Evolutionary conservation across 2,329 filamentous ascomycete genomes (phyloP).

Genomic region (Alternaria infectoria): DNA sequence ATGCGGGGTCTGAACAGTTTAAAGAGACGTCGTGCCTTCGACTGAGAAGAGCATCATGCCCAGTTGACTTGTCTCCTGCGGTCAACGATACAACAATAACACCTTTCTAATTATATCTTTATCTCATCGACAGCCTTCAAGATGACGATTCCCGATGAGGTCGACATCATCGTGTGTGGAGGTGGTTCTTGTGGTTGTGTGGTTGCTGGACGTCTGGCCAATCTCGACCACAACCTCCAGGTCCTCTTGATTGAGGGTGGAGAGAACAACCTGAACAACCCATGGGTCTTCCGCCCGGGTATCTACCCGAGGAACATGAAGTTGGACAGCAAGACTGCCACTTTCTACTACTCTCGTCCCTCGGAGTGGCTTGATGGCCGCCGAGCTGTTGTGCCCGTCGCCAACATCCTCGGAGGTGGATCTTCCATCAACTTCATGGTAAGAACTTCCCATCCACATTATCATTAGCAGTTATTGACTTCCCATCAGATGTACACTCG

Average conservation of each 20-base stretch:
- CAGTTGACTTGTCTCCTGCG: slow-evolving; percentile 43
- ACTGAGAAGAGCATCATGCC: slow-evolving; percentile 18
- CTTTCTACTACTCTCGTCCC: slow-evolving; percentile 79
- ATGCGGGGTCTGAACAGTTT: slow-evolving; percentile 43
- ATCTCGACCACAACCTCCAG: slow-evolving; percentile 75
- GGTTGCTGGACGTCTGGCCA: slow-evolving; percentile 67
- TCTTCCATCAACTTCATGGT: slow-evolving; percentile 82
- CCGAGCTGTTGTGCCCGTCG: slow-evolving; percentile 75
- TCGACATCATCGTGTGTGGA: slow-evolving; percentile 80
- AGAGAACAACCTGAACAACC: slow-evolving; percentile 78
- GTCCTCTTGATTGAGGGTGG: slow-evolving; percentile 75
- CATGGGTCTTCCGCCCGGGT: slow-evolving; percentile 75
- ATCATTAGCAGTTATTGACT: neutral
- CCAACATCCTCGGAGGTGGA: slow-evolving; percentile 73
- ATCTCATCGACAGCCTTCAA: slow-evolving; percentile 15
- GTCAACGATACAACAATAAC: slow-evolving; percentile 15
- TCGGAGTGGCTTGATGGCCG: slow-evolving; percentile 75
- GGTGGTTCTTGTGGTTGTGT: slow-evolving; percentile 70
- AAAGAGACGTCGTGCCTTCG: slow-evolving; percentile 29
- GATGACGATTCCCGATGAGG: slow-evolving; percentile 75
- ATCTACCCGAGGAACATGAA: slow-evolving; percentile 83
- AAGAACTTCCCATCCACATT: neutral
- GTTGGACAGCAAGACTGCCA: slow-evolving; percentile 79
- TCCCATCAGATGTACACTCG: slow-evolving; percentile 72
- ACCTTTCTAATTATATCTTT: slow-evolving; percentile 2